Conservation (phyloP, 2,329 filamentous ascomycete genomes). For the Hysterium pulicare region DNA sequence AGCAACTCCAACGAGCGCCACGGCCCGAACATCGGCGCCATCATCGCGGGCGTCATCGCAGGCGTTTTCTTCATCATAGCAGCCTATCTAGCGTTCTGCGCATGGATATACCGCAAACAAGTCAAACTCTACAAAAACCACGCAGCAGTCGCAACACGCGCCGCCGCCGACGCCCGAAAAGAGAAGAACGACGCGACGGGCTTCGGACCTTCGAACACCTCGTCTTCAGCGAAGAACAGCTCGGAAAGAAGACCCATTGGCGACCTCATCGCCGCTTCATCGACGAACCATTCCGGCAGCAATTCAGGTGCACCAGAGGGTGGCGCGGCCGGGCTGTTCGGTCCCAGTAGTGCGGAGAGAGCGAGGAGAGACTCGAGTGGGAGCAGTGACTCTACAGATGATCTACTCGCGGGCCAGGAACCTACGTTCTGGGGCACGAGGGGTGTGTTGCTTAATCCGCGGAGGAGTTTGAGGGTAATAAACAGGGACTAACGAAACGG, state of each 20-base stretch:
- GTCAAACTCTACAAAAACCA: slow-evolving; percentile 68
- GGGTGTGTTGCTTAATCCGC: slow-evolving; percentile 62
- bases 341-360: slow-evolving; percentile 46
- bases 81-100: slow-evolving; percentile 66
- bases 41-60: slow-evolving; percentile 60
- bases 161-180: no score
- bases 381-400: slow-evolving; percentile 55
- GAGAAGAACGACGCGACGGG: slow-evolving; percentile 41
- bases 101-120: slow-evolving; percentile 70
- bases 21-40: slow-evolving; percentile 52
- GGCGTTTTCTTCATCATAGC: slow-evolving; percentile 62
- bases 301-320: slow-evolving; percentile 14
- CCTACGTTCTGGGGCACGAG: slow-evolving; percentile 65
- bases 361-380: no score
- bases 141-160: slow-evolving; percentile 61
- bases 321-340: slow-evolving; percentile 20
- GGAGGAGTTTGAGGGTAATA: slow-evolving; percentile 66
- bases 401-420: slow-evolving; percentile 60
- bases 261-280: no score
- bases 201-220: no score
- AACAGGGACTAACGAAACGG: slow-evolving; percentile 50
- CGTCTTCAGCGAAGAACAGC: slow-evolving; percentile 21
- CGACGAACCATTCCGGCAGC: no score
- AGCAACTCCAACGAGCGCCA: slow-evolving; percentile 13
- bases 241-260: no score